Base-by-base conservation (phyloP, 371 early-diverging fungal species). In the Syncephalastrum contaminatum region DNA sequence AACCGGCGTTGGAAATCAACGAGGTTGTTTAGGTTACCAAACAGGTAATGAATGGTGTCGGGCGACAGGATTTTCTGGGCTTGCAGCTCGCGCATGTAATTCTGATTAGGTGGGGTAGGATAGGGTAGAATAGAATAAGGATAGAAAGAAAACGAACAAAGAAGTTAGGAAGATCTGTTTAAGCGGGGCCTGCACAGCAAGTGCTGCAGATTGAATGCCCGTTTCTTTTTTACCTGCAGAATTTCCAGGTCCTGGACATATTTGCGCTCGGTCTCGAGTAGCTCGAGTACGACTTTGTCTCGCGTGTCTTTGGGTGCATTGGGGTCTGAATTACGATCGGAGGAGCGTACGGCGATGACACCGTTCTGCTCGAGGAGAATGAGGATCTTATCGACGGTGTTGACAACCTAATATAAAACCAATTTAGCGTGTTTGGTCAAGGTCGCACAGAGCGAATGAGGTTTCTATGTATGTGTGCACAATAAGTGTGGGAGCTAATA, bases 1-100 rank as follows among this genome's bases (percentile, higher is more conserved):
- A 98, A 97, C n/a, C 95, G 83, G 41, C 97, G 85, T 72, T 97
- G 97, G 48, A 97, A 97, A 63, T 98, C 98, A 8, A 98, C 85
- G 12, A 98, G 77, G 21, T 87, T 83, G 68, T 91, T 88, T 45
- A 98, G 75, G 66, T 98, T 97, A 45, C 90, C 93, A 74, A 98
- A 98, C 40, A 93, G 78, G 56, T 81, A 82, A 58, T 88, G 86
- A 48, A 87, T 75, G 1, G 84, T 88, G 60, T 88, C 91, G 49
- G 85, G 81, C n/a, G 86, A 82, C n/a, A 88, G 56, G 47, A 89
- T 73, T 41, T 82, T 75, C 62, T 77, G 70, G 41, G 54, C 53
- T 54, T 82, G 81, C 22, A 84, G 58, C 41, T 82, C 80, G 25
- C 78, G 75, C 80, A 80, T 82, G 54, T 84, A 84, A 43, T 72